These are phyloP conservation scores for Bjerkandera adusta DNA, from an alignment of 1,284 basidiomycete species.

Conservation along the genomic window DNA sequence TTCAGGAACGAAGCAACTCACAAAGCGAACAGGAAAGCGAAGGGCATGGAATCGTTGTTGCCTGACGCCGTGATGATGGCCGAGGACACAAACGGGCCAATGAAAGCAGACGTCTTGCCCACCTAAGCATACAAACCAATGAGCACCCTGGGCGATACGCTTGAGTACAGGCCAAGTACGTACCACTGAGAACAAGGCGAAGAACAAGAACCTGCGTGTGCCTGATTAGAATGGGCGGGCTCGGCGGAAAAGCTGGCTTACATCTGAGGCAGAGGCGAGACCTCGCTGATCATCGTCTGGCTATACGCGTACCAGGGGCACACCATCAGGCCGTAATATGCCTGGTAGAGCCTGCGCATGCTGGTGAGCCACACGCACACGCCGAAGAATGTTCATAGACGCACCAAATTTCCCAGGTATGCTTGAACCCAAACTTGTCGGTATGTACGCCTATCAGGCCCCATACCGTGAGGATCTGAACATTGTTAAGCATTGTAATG, in stretches of 20 bases:
- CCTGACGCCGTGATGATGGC: constrained; percentile 69
- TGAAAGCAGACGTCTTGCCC: constrained; percentile 80
- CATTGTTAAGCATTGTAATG: background rate
- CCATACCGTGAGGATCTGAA: constrained; percentile 67
- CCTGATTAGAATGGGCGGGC: constrained; percentile 17
- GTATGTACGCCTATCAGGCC: constrained; percentile 78
- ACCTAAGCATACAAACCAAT: constrained; percentile 41
- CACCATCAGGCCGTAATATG: constrained; percentile 74
- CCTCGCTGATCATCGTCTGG: constrained; percentile 84
- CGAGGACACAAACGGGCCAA: constrained; percentile 76
- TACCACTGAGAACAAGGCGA: constrained; percentile 74
- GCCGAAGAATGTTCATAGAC: constrained; percentile 6
- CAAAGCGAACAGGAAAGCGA: constrained; percentile 76
- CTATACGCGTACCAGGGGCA: constrained; percentile 86
- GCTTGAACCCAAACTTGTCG: constrained; percentile 75
- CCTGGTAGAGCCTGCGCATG: constrained; percentile 56
- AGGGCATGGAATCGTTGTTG: constrained; percentile 80
- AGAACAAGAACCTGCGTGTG: constrained; percentile 65
- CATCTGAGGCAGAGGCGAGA: constrained; percentile 74
- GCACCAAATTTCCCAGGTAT: constrained; percentile 79
- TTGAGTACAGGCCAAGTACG: constrained; percentile 14
- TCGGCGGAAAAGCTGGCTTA: constrained; percentile 29
- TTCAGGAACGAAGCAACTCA: constrained; percentile 33
- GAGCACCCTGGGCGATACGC: background rate
- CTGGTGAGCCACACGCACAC: background rate